These are phyloP conservation scores for Raphanus raphanistrum DNA, from an alignment of 345 rosid genomes.

Conservation along the genomic window DNA sequence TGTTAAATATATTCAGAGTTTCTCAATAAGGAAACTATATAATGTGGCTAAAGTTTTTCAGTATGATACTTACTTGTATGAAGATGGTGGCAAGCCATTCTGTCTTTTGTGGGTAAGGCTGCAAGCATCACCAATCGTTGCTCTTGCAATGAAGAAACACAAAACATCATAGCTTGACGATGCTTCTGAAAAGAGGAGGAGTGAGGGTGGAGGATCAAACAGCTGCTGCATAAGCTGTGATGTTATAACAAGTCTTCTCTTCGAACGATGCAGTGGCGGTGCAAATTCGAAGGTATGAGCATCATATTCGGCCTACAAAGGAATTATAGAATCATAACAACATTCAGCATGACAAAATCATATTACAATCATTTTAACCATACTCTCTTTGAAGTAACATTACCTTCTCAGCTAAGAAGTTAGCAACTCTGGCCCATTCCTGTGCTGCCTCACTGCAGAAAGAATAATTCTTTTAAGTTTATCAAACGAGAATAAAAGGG, in stretches of 20 bases:
- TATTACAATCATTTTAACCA: neutral
- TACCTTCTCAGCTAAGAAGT: slow-evolving; percentile 71
- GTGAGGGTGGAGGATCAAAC: slow-evolving; percentile 50
- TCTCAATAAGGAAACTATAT: neutral
- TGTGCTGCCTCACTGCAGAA: slow-evolving; percentile 55
- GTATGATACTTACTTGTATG: slow-evolving; percentile 40
- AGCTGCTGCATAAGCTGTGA: slow-evolving; percentile 72
- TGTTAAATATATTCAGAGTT: slow-evolving; percentile 17
- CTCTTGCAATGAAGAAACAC: slow-evolving; percentile 47
- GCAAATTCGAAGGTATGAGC: slow-evolving; percentile 43
- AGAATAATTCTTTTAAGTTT: neutral
- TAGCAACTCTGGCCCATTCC: slow-evolving; percentile 62
- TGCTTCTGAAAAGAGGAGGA: slow-evolving; percentile 50
- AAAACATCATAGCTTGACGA: slow-evolving; percentile 45
- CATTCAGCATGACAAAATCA: slow-evolving; percentile 5
- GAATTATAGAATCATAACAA: slow-evolving; percentile 17
- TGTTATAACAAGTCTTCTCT: slow-evolving; percentile 64
- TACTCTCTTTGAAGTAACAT: slow-evolving; percentile 19
- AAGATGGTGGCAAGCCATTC: slow-evolving; percentile 17
- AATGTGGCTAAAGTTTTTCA: neutral
- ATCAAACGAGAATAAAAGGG: neutral
- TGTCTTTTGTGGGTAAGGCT: slow-evolving; percentile 34
- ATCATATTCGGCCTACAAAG: slow-evolving; percentile 49
- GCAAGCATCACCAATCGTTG: slow-evolving; percentile 63
- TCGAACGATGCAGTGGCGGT: slow-evolving; percentile 47